Evolutionary conservation across 257 asterid species (phyloP), one percentile per base, ranked within the genome.

Genomic region (Galeopsis tetrahit): DNA sequence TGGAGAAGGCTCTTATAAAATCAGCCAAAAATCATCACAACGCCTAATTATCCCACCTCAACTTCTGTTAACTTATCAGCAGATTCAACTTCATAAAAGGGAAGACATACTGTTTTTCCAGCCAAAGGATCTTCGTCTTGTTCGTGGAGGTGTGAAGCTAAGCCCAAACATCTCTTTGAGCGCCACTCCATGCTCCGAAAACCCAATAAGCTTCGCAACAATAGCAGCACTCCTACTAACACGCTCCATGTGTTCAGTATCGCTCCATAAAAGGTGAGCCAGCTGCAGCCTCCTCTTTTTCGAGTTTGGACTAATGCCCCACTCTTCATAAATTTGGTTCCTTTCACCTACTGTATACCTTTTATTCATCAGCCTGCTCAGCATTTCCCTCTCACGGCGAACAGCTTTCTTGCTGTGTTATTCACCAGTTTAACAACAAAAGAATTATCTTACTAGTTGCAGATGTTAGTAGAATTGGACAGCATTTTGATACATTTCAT

Each of bases 121-220:
- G 75, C 83, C 46, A 57, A 85, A 87, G 4, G 87, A 77, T 75
- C 90, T 81, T 33, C 85, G 57, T 67, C 58, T 73, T 14, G 61
- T 6, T 14, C 73, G 48, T 44, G 78, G 78, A 65, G 89, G 85
- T 13, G 85, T 64, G 77, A 87, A 87, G 77, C 86, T 82, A 69
- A 89, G 89, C 15, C 92, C 94, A 66, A 89, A 83, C 92, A 85
- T 87, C 80, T 86, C 94, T 78, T 87, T 82, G 6, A 81, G 68
- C 4, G 84, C 86, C 33, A 65, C 64, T 46, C 85, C 88, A 2
- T 82, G 82, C 58, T 85, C 85, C 8, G 80, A 82, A 72, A 89
- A 84, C 34, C 92, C 90, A 51, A 83, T 79, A 17, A 89, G 84
- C 79, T 83, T 85, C 0, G 88, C 89, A 38, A 89, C 90, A 13